Evolutionary conservation across 202 grass and related monocot species (phyloP), one percentile per base, ranked within the genome.

Genomic region (Thinopyrum obtusiflorum): DNA sequence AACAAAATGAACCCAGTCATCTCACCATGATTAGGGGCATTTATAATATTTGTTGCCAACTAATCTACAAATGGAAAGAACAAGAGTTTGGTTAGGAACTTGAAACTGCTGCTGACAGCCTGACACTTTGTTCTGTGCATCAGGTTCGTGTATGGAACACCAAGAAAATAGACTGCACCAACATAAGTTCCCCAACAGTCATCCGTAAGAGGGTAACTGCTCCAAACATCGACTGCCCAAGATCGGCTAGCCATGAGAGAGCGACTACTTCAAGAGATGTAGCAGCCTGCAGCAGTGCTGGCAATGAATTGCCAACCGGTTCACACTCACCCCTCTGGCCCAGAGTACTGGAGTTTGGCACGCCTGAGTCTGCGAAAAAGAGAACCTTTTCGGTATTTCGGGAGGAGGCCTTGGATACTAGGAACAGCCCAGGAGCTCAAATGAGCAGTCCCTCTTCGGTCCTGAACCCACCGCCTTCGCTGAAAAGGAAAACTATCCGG

Each of bases 401-500:
- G 74, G 75, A 65, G 31, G 88, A 95, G 51, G 31, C 74, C 72
- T n/a, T 75, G 78, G 88, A 87, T 39, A 61, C 42, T 9, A 80
- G 24, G 80, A 83, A 85, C 31, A 91, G 93, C 64, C 90, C 84
- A 15, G 86, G 89, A 53, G 87, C 37, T 66, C 74, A 82, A 59
- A 72, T 60, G 33, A 73, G 76, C 57, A 98, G 97, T 76, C 97
- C 97, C 8, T 91, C 86, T 21, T 98, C 97, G 9, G 97, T 98
- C 87, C 87, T 98, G 35, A 98, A 79, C 78, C 93, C 96, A 0
- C 93, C 97, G 26, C 87, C 90, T 31, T 98, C 97, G 1, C 69
- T 91, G 68, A 98, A 96, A 81, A 89, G 96, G 88, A 94, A 91
- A 91, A 98, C 97, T 0, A 98, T 98, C 81, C 86, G 91, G 26